Evolutionary conservation across 2,329 filamentous ascomycete species (phyloP), one percentile per base, ranked within the genome.

Genomic region (Capronia americana): DNA sequence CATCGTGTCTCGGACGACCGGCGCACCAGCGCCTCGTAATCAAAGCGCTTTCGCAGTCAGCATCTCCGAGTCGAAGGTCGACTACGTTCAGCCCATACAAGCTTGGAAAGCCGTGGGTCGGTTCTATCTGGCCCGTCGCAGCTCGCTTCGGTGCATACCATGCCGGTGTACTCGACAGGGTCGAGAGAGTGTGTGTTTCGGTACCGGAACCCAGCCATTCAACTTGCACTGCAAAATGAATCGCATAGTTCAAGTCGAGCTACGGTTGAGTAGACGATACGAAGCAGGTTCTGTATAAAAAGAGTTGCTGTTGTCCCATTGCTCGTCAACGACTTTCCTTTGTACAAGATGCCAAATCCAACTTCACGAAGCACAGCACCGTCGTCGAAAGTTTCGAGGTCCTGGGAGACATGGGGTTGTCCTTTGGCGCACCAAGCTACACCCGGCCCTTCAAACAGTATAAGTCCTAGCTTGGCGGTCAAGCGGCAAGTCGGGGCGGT

Each of bases 61-160:
- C 4, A 4, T 51, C 8, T 23, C 20, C 23, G 10, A 51, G 23
- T 51, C 48, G 48, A 26, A n/a, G 8, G 6, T n/a, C 24, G 23
- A 23, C 23, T 11, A 28, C 14, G 23, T n/a, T 26, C 20, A 51
- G 48, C 8, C 23, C 20, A 51, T 11, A n/a, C 4, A 6, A 44
- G 38, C 48, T 28, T 26, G 17, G 26, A 34, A 12, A 53, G 28
- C 14, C 28, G 0, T 17, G 28, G 23, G 28, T 30, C 28, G 28
- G 53, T 34, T 12, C 17, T 20, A 17, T 28, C 17, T 28, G 14
- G 12, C 14, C 53, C 12, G 53, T 30, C 26, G 1, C 7, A 34
- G n/a, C 53, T 28, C 53, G 28, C 53, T 32, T 55, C 53, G 53
- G 24, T 11, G 53, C 53, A 55, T 30, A 32, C 20, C 6, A 23